Conservation (phyloP, 1,139 yeast genomes). For the Saccharomyces pastorianus region DNA sequence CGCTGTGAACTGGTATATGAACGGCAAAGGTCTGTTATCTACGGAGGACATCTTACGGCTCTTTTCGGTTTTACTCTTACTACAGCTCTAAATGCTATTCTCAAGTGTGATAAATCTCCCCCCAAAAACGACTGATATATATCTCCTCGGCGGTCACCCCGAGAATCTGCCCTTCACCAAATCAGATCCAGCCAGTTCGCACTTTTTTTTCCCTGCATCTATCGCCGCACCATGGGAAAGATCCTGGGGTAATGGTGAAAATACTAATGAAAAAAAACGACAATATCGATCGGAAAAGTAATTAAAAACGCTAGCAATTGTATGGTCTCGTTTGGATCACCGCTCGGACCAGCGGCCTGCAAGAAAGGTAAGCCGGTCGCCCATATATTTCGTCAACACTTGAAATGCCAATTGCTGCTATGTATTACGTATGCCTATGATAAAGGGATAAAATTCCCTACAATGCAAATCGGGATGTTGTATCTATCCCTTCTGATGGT, state of each 20-base stretch:
- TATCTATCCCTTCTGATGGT: conserved; percentile 89
- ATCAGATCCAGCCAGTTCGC: neutral
- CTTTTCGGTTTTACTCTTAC: neutral
- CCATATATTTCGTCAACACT: neutral
- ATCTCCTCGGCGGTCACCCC: neutral
- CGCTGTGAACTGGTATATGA: conserved; percentile 69
- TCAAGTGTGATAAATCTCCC: no score
- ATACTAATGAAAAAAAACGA: neutral
- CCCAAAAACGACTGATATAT: neutral
- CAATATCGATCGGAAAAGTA: neutral
- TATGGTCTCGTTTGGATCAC: neutral
- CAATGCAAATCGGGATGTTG: conserved; percentile 92
- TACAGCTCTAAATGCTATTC: neutral
- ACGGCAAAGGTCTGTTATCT: conserved; percentile 4
- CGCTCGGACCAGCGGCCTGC: neutral
- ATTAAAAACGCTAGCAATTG: neutral
- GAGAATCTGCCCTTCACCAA: neutral
- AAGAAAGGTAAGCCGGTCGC: neutral
- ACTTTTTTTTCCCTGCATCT: neutral
- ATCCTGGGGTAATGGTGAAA: neutral
- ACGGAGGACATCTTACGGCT: neutral
- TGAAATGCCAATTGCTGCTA: neutral
- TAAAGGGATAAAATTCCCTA: conserved; percentile 90
- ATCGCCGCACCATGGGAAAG: neutral
- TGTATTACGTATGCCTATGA: conserved; percentile 6